Evolutionary conservation across 768 basidiomycete species (phyloP).

Genomic region (Lyophyllum shimeji): DNA sequence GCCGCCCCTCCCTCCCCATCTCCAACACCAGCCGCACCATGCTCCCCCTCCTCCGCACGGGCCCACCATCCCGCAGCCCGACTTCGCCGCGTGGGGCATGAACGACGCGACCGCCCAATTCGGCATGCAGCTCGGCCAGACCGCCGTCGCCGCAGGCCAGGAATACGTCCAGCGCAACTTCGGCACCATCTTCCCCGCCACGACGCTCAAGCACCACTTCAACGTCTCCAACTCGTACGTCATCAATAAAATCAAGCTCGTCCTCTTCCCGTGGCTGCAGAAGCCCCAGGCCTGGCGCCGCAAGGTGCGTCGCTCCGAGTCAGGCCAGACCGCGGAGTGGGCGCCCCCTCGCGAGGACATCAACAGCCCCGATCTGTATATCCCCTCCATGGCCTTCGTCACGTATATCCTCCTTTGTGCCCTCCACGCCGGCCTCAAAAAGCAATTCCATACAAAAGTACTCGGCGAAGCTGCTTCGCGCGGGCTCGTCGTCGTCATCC

Average conservation of each 20-base stretch:
- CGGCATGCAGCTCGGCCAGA: constrained; percentile 93
- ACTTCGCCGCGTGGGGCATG: constrained; percentile 80
- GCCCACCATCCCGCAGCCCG: constrained; percentile 33
- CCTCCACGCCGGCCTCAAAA: constrained; percentile 78
- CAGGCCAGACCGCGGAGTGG: constrained; percentile 67
- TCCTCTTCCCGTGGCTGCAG: constrained; percentile 97
- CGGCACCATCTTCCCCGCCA: constrained; percentile 12
- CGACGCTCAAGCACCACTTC: constrained; percentile 43
- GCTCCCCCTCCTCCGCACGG: constrained; percentile 12
- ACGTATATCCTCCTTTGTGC: constrained; percentile 93
- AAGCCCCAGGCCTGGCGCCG: constrained; percentile 72
- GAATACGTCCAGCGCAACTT: constrained; percentile 91
- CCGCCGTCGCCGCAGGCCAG: constrained; percentile 90
- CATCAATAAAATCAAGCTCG: constrained; percentile 78
- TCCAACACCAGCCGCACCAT: constrained; percentile 17
- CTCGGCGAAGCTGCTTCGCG: constrained; percentile 86
- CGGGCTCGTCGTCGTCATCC: constrained; percentile 77
- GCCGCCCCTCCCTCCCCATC: constrained; percentile 19
- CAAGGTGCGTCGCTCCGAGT: constrained; percentile 61
- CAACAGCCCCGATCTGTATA: constrained; percentile 95
- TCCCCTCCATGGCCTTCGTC: constrained; percentile 95
- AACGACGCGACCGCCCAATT: constrained; percentile 94
- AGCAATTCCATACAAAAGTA: constrained; percentile 84
- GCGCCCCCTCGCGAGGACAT: constrained; percentile 90
- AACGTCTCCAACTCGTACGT: constrained; percentile 97